Evolutionary conservation across 148 eudicot species (phyloP), one percentile per base, ranked within the genome.

Genomic region (Amaranthus cruentus): DNA sequence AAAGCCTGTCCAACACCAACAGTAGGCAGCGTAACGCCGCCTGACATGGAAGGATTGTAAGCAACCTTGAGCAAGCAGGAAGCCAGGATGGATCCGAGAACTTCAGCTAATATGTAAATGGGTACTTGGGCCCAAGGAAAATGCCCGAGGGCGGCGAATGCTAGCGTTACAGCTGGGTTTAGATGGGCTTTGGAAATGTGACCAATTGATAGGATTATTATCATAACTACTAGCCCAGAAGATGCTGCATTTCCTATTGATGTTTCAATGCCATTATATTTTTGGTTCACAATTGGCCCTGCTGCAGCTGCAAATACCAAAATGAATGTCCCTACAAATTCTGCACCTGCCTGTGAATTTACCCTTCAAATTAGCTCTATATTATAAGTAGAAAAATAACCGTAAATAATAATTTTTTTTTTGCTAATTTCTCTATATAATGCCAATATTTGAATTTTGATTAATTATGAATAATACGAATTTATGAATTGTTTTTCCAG

Each of bases 101-200:
- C 9, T 65, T 83, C 77, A 5, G 86, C 83, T 38, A 65, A 60
- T 4, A 80, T 51, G 14, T 56, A 80, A 13, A 68, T 21, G 55
- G 86, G 86, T 4, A 84, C 86, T 49, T 81, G 84, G 43, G 71
- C 38, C 84, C 81, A 78, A 8, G 84, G 82, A 66, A 84, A 84
- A 68, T 84, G 80, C 6, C 72, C 71, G 2, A 72, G 62, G 18
- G 73, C 72, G 0, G 84, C 83, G 56, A 66, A 84, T 2, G 86
- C 86, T 18, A 84, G 44, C 13, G 84, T 84, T 4, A 84, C 80
- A 4, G 86, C 78, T 9, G 86, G 86, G 73, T 84, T 84, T 1
- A 84, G 74, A 68, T 84, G 86, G 14, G 86, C 86, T 21, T 78
- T 75, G 0, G 86, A 84, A 13, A 84, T 84, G 78, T 84, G 84